Evolutionary conservation across 2,329 filamentous ascomycete species (phyloP), one percentile per base, ranked within the genome.

Genomic region (Neofusicoccum sp.): DNA sequence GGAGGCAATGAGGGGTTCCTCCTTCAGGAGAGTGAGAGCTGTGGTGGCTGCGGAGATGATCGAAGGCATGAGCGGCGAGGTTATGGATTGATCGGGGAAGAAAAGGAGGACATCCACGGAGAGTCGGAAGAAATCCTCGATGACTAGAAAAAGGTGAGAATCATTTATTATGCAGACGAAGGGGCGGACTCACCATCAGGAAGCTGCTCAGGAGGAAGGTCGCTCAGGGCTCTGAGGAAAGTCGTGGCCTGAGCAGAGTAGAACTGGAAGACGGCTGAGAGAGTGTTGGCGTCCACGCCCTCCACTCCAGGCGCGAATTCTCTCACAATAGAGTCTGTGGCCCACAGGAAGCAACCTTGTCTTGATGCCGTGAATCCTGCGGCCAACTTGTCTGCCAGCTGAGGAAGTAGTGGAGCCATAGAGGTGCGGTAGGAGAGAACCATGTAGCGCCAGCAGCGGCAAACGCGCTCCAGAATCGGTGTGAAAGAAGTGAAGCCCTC

Each of bases 291-390:
- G 59, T 93, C 89, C 20, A 98, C 90, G 63, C 90, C 86, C 67
- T 96, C 92, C 43, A 90, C 86, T 43, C 93, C 92, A 68, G 96
- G 91, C 0, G 91, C 95, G 71, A 98, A 99, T 74, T 99, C 95
- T 62, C 95, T 89, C 31, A 99, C 84, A 64, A 99, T 96, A 7
- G 93, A 91, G 65, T 93, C 90, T 2, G 93, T 97, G 1, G 95
- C 93, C 95, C 95, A 99, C n/a, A 99, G 82, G 82, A 99, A 99
- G 73, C 93, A 97, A 11, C 95, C 95, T 76, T 99, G 93, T 63
- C 88, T 86, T 9, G 93, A 97, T 16, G 85, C 83, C 60, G 89
- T 84, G 73, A 99, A 99, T 4, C 93, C 93, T 64, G 83, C 84
- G 1, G 91, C 91, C 61, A 99, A 84, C 75, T 93, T 96, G 68